Percentiles rank a stretch among this genome's conserved stretches.
phyloP scores from a whole-genome alignment of 2,329 filamentous ascomycete species.

The Aspergillus nomiae region DNA sequence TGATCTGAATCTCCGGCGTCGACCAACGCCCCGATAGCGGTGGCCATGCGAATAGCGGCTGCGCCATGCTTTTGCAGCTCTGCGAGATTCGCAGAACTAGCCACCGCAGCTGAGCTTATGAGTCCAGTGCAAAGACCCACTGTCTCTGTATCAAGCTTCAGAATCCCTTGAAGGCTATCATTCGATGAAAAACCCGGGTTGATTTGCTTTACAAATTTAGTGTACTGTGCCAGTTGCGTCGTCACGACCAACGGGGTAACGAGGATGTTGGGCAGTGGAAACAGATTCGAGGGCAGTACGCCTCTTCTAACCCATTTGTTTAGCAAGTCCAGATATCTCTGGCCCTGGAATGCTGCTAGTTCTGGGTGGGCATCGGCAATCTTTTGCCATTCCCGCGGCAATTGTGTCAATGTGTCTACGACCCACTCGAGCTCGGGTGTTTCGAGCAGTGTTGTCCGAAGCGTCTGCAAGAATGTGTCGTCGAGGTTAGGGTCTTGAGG shows the following conservation, averaged over 20 bases:
- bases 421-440: not conserved
- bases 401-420: not conserved
- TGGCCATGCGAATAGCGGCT: constrained; percentile 41
- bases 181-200: not conserved
- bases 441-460: not conserved
- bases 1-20: constrained; percentile 34
- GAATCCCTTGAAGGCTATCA: not conserved
- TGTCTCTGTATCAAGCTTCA: constrained; percentile 18
- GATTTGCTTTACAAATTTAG: not conserved
- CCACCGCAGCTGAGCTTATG: constrained; percentile 41
- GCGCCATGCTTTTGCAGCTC: constrained; percentile 41
- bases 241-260: constrained; percentile 43
- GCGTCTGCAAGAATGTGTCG: not conserved
- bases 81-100: constrained; percentile 25
- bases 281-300: not conserved
- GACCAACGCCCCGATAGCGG: constrained; percentile 42
- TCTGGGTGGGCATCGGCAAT: not conserved
- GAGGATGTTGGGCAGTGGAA: constrained; percentile 31
- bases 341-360: not conserved
- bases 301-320: not conserved
- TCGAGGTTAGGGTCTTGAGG: not conserved
- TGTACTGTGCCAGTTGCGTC: constrained; percentile 41
- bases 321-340: not conserved
- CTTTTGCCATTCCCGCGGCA: not conserved
- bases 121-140: constrained; percentile 47